Conservation (phyloP, 805 yeast species). For the Nakazawaea pomicola region DNA sequence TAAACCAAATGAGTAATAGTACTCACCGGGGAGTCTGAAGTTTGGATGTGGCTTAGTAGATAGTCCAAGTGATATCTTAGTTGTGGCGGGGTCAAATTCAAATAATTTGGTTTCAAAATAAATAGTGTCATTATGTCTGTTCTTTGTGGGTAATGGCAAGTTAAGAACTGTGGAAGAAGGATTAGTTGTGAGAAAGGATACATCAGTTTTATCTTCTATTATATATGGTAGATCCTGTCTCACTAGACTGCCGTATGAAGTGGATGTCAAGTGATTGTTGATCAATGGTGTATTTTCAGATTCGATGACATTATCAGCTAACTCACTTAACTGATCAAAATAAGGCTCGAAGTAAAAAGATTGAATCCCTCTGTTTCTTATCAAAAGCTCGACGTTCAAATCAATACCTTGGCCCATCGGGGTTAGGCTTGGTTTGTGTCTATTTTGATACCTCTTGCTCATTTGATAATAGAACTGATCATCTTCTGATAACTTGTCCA, state of each 20-base stretch:
- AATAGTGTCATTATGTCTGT: constrained; percentile 42
- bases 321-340: constrained; percentile 23
- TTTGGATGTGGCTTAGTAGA: constrained; percentile 71
- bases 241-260: constrained; percentile 5
- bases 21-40: constrained; percentile 71
- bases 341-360: constrained; percentile 27
- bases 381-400: constrained; percentile 20
- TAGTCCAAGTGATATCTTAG: constrained; percentile 60
- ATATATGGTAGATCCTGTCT: constrained; percentile 20
- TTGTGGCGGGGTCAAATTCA: constrained; percentile 34
- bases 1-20: constrained; percentile 64
- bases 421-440: constrained; percentile 21
- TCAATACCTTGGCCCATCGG: constrained; percentile 21
- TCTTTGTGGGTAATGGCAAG: constrained; percentile 29
- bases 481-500: constrained; percentile 16
- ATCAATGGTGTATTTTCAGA: constrained; percentile 13
- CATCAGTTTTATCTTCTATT: constrained; percentile 28
- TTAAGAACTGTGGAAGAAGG: constrained; percentile 24
- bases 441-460: constrained; percentile 19
- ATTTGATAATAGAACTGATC: constrained; percentile 23
- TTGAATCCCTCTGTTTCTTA: constrained; percentile 30
- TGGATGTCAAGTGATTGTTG: constrained; percentile 7
- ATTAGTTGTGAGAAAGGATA: constrained; percentile 20
- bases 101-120: constrained; percentile 62
- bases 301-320: constrained; percentile 9